Evolutionary conservation across 1,139 yeast genomes (phyloP).

Genomic region (Geotrichum restrictum): DNA sequence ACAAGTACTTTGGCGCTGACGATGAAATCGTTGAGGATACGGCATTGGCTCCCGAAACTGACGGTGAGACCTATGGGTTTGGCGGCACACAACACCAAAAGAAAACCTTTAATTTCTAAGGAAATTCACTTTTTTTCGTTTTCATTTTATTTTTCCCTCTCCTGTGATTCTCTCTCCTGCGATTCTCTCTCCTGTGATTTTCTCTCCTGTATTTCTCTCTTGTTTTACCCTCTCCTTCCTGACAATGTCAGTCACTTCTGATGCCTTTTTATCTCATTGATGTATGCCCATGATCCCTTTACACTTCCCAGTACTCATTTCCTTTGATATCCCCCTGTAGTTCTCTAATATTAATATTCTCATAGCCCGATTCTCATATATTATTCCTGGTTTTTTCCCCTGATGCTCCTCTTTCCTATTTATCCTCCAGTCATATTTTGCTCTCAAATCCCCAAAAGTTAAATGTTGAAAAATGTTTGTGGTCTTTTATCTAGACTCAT

Average conservation of each 20-base stretch:
- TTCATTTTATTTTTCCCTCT: not conserved
- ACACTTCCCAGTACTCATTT: not conserved
- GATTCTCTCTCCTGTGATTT: not conserved
- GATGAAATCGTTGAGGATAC: constrained; percentile 62
- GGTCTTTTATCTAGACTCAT: not conserved
- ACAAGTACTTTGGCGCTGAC: constrained; percentile 81
- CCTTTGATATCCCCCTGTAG: not conserved
- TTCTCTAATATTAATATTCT: not conserved
- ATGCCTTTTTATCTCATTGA: constrained; percentile 5
- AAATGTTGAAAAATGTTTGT: not conserved
- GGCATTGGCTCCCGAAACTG: constrained; percentile 72
- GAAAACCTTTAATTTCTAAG: constrained; percentile 11
- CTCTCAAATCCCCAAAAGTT: constrained; percentile 23
- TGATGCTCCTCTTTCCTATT: not conserved
- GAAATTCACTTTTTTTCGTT: not conserved
- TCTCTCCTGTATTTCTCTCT: not conserved
- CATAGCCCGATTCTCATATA: not conserved
- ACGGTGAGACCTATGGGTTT: constrained; percentile 81
- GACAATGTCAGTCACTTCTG: not conserved
- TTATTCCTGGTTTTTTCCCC: not conserved
- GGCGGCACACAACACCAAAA: constrained; percentile 57
- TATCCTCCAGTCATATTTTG: not conserved
- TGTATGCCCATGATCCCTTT: constrained; percentile 3
- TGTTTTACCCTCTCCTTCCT: not conserved
- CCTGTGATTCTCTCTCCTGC: not conserved